Conservation (phyloP, 1,284 basidiomycete genomes). For the Tylopilus sp. region DNA sequence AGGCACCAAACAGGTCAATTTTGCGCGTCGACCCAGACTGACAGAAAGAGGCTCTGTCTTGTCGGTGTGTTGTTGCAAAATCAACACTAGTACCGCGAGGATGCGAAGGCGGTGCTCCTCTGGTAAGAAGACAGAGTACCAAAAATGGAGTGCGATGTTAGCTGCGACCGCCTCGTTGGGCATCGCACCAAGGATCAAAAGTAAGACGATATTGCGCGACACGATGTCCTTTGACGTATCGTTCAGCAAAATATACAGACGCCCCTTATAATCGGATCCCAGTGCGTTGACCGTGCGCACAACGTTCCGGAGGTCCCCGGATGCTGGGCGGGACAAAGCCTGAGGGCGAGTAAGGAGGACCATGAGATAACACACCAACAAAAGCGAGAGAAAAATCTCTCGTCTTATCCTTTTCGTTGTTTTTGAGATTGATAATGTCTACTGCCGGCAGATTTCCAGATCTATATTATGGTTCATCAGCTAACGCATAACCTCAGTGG, state of each 20-base stretch:
- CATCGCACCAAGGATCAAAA: constrained; percentile 36
- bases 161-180: constrained; percentile 30
- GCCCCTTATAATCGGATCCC: constrained; percentile 21
- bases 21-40: constrained; percentile 19
- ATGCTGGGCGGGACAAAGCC: constrained; percentile 9
- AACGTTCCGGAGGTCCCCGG: constrained; percentile 24
- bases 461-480: constrained; percentile 6
- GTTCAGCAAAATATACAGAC: constrained; percentile 35
- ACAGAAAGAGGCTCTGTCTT: constrained; percentile 15
- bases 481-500: not conserved
- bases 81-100: constrained; percentile 13
- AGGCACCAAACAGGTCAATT: constrained; percentile 28
- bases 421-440: constrained; percentile 42
- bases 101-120: constrained; percentile 27
- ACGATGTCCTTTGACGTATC: constrained; percentile 28
- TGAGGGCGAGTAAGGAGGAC: constrained; percentile 2
- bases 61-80: constrained; percentile 18
- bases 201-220: constrained; percentile 37
- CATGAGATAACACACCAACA: constrained; percentile 26
- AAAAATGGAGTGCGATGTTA: constrained; percentile 43
- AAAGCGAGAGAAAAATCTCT: constrained; percentile 38
- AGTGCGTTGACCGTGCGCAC: constrained; percentile 25
- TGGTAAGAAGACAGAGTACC: constrained; percentile 42
- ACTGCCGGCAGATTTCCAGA: constrained; percentile 13
- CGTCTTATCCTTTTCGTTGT: constrained; percentile 35